Evolutionary conservation across 2,329 filamentous ascomycete genomes (phyloP).

Genomic region (Aspergillus sp.): DNA sequence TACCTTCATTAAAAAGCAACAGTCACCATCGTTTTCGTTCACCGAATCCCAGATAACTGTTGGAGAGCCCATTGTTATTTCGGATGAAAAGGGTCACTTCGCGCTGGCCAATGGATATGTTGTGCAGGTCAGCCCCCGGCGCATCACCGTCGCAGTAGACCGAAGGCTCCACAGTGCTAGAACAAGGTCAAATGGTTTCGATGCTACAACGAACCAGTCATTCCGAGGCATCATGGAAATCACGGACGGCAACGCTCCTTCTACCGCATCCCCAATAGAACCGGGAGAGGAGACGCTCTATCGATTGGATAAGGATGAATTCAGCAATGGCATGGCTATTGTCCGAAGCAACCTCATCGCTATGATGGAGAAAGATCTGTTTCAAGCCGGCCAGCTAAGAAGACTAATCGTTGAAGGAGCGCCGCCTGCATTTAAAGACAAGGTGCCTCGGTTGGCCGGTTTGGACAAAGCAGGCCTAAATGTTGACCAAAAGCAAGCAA

Average conservation of each 20-base stretch:
- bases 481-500: slow-evolving; percentile 79
- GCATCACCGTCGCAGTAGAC: slow-evolving; percentile 87
- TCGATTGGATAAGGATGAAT: slow-evolving; percentile 94
- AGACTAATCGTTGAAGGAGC: slow-evolving; percentile 76
- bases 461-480: slow-evolving; percentile 67
- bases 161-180: slow-evolving; percentile 84
- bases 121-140: slow-evolving; percentile 69
- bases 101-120: slow-evolving; percentile 91
- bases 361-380: slow-evolving; percentile 78
- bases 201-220: slow-evolving; percentile 73
- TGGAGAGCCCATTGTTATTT: slow-evolving; percentile 93
- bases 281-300: slow-evolving; percentile 61
- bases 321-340: slow-evolving; percentile 95
- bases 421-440: slow-evolving; percentile 69
- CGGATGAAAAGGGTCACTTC: slow-evolving; percentile 92
- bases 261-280: slow-evolving; percentile 31
- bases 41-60: slow-evolving; percentile 82
- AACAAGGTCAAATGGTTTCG: slow-evolving; percentile 71
- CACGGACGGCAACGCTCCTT: slow-evolving; percentile 50
- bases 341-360: slow-evolving; percentile 92
- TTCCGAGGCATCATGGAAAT: slow-evolving; percentile 94
- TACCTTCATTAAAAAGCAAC: slow-evolving; percentile 71
- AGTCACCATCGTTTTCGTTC: slow-evolving; percentile 71
- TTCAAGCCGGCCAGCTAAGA: slow-evolving; percentile 70
- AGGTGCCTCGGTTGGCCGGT: slow-evolving; percentile 59